Base-by-base conservation (phyloP, 2,329 filamentous ascomycete species). In the Arthrobotrys iridis region DNA sequence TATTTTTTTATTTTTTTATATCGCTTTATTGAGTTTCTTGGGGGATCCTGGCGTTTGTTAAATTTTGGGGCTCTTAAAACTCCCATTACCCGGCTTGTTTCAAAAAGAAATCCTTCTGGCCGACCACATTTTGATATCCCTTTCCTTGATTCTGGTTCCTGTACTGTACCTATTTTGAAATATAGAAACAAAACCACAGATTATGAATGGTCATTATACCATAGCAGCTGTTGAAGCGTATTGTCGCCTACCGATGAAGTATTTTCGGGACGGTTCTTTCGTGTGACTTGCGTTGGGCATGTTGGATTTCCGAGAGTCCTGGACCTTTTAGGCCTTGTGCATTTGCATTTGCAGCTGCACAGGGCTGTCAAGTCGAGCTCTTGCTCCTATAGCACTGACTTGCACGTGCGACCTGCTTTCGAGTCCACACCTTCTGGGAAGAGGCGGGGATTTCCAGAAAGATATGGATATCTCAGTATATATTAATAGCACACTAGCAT, bases 231-330 rank as follows among this genome's bases (percentile, higher is more conserved):
- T n/a, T n/a, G n/a, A n/a, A n/a, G n/a, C n/a, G n/a, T n/a, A n/a
- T n/a, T n/a, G n/a, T n/a, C n/a, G n/a, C n/a, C n/a, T n/a, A n/a
- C n/a, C n/a, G n/a, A n/a, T n/a, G n/a, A n/a, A n/a, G n/a, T n/a
- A n/a, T n/a, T 40, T 40, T 40, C 13, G 4, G 35, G 13, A 40
- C n/a, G n/a, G n/a, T n/a, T n/a, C n/a, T n/a, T 55, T 33, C 37
- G 13, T 40, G 58, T 20, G 30, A 26, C 30, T 22, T 64, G 60
- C 37, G 60, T 64, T 64, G 60, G 10, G 18, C 6, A 18, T 48
- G 60, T 64, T 64, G 60, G 11, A 64, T 52, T 63, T 64, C 20
- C 13, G n/a, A n/a, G 50, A 55, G 20, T 33, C 2, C 46, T 8
- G 46, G 33, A 50, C 22, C 15, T 5, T 48, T 15, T 48, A 26